A percentile compares a stretch with the other conserved stretches of the same genome.
phyloP scores from a whole-genome alignment of 116 monocot species.

The Papilionanthe hybrid region DNA sequence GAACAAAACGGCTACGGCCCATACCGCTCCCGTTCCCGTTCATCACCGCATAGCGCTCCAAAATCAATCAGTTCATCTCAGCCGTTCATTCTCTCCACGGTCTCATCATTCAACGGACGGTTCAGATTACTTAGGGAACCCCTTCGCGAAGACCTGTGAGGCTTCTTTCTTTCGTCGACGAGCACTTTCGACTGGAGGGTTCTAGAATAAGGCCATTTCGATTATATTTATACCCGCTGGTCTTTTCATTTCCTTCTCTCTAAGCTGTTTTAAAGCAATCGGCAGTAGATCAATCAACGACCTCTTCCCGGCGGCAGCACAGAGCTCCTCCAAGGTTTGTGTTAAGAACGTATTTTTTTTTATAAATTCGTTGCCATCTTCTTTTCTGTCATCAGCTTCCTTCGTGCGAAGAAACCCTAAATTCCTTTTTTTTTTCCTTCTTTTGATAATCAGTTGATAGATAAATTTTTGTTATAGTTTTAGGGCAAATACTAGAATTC shows the following conservation, averaged over 20 bases:
- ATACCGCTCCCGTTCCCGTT: background rate
- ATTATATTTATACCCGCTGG: background rate
- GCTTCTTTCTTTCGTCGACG: background rate
- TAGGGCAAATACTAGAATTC: background rate
- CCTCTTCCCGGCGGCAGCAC: background rate
- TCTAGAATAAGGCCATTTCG: constrained; percentile 12
- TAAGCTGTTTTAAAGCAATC: background rate
- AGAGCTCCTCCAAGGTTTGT: constrained; percentile 1
- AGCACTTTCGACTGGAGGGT: constrained; percentile 16
- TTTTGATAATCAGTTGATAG: background rate
- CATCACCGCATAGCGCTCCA: background rate
- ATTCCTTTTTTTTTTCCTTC: background rate
- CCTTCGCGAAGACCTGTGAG: background rate
- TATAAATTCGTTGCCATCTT: background rate
- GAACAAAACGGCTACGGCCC: too few relatives aligned
- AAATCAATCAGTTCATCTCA: background rate
- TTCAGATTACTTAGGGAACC: background rate
- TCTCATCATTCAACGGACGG: constrained; percentile 2
- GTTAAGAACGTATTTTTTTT: background rate
- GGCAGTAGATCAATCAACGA: background rate
- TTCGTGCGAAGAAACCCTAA: background rate
- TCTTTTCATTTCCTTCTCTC: background rate
- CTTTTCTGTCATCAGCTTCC: background rate
- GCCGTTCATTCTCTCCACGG: background rate
- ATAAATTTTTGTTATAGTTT: background rate